phyloP scores from a whole-genome alignment of 1,284 basidiomycete genomes.

The Marasmius sp. region DNA sequence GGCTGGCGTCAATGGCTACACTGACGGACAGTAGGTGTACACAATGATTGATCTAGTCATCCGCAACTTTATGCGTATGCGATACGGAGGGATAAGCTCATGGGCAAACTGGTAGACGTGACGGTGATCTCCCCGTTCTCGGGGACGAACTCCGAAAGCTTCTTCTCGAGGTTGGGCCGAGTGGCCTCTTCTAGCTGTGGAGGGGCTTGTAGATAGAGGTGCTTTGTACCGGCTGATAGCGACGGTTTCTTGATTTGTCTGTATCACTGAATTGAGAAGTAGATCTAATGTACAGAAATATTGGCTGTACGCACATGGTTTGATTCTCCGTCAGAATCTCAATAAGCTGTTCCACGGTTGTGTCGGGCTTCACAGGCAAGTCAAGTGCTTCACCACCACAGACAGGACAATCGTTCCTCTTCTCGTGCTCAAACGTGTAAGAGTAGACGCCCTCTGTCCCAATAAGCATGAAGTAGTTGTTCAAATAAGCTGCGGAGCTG shows the following conservation, averaged over 20 bases:
- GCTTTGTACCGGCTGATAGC: conserved; percentile 63
- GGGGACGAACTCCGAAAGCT: conserved; percentile 76
- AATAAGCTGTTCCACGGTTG: conserved; percentile 83
- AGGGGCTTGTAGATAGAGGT: conserved; percentile 92
- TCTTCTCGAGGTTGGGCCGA: conserved; percentile 85
- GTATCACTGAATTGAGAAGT: conserved; percentile 7
- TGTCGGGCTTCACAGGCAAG: conserved; percentile 64
- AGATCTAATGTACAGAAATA: conserved; percentile 1
- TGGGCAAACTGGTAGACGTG: conserved; percentile 87
- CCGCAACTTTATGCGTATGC: conserved; percentile 45
- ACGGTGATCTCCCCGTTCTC: conserved; percentile 82
- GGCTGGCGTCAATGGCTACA: too few relatives aligned
- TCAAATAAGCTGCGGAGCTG: conserved; percentile 88
- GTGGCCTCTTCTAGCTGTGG: conserved; percentile 87
- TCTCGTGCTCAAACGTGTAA: conserved; percentile 96
- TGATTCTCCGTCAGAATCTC: conserved; percentile 84
- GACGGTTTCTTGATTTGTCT: conserved; percentile 96
- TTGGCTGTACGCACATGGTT: conserved; percentile 67
- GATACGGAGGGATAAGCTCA: conserved; percentile 76
- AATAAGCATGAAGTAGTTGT: conserved; percentile 98
- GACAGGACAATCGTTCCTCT: conserved; percentile 92
- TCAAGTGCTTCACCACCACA: conserved; percentile 90
- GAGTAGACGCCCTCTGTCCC: conserved; percentile 98
- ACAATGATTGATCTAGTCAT: background rate
- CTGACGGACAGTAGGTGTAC: too few relatives aligned